Evolutionary conservation across 1,284 basidiomycete genomes (phyloP).

Genomic region (Anthracocystis panici-leucophaei): DNA sequence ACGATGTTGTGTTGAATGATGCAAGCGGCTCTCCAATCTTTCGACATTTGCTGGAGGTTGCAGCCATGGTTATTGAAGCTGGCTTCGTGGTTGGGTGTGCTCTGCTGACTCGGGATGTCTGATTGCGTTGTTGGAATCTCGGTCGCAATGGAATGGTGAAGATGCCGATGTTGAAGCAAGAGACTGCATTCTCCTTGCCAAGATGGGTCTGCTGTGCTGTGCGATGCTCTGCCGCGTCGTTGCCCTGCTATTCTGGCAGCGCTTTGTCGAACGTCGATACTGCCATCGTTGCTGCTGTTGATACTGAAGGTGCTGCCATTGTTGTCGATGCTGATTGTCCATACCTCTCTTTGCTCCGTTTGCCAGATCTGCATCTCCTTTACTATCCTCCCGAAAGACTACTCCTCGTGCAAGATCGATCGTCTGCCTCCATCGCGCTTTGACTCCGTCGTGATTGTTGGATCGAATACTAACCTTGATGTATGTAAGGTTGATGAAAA

Average conservation of each 20-base stretch:
- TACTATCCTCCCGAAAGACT: background rate
- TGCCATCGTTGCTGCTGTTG: background rate
- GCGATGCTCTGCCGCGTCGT: background rate
- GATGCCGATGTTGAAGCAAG: background rate
- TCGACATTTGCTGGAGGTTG: background rate
- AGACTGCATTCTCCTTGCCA: background rate
- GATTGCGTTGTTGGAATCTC: background rate
- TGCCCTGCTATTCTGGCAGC: background rate
- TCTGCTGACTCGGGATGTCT: background rate
- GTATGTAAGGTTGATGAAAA: conserved; percentile 44
- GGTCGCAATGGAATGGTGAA: background rate
- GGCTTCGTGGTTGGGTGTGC: background rate
- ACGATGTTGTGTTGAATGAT: background rate
- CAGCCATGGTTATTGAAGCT: background rate
- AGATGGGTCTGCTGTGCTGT: background rate
- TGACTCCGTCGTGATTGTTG: conserved; percentile 6
- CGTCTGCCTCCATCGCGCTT: conserved; percentile 3
- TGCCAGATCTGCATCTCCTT: background rate
- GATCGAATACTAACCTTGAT: conserved; percentile 39
- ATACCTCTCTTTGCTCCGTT: background rate
- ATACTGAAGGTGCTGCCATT: background rate
- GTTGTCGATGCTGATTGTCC: background rate
- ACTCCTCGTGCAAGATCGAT: no score
- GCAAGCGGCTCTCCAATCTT: background rate
- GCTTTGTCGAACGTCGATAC: background rate